phyloP scores from a whole-genome alignment of 306 rosid genomes.

The Pueraria montana region DNA sequence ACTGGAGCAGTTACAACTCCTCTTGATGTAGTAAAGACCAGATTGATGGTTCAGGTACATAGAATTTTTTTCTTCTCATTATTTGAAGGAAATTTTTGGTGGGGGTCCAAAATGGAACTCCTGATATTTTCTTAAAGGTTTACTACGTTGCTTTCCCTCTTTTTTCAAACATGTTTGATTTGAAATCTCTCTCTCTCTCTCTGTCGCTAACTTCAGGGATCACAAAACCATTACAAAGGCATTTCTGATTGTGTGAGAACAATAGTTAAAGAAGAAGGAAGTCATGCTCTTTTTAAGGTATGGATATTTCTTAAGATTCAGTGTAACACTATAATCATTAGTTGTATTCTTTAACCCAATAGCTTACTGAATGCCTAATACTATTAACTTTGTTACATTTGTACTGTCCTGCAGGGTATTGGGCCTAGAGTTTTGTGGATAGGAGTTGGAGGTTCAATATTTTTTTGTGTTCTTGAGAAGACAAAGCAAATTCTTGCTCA shows the following conservation, averaged over 20 bases:
- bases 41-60: conserved; percentile 71
- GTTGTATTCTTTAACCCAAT: background rate
- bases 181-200: background rate
- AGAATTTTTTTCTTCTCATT: background rate
- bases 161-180: conserved; percentile 8
- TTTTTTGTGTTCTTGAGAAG: conserved; percentile 81
- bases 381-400: conserved; percentile 11
- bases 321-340: conserved; percentile 4
- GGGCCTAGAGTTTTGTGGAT: conserved; percentile 87
- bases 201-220: conserved; percentile 65
- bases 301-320: conserved; percentile 28
- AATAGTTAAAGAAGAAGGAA: conserved; percentile 82
- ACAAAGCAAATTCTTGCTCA: conserved; percentile 72
- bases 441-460: conserved; percentile 87
- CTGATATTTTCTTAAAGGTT: background rate
- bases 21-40: conserved; percentile 90
- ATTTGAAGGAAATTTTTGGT: background rate
- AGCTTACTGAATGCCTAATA: background rate
- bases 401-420: conserved; percentile 60
- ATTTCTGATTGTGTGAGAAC: conserved; percentile 76
- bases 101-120: background rate
- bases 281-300: conserved; percentile 78
- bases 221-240: conserved; percentile 72
- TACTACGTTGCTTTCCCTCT: background rate
- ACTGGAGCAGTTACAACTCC: conserved; percentile 96